Conservation (phyloP, 805 yeast species). For the Kurtzmaniella fragi region DNA sequence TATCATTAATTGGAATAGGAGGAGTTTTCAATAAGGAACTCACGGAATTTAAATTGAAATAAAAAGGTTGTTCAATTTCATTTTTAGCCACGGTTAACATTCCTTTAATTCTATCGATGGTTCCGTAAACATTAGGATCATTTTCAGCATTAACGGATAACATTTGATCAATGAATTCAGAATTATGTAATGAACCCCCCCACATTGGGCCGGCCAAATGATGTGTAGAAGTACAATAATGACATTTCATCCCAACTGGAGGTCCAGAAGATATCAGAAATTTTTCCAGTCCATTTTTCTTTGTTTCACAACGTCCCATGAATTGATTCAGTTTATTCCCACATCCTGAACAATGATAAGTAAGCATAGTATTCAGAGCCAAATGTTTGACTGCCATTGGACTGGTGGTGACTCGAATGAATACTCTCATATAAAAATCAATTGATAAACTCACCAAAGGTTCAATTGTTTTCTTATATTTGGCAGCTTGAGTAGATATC, state of each 20-base stretch:
- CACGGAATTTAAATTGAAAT: conserved; percentile 73
- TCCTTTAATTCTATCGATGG: conserved; percentile 81
- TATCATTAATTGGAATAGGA: conserved; percentile 70
- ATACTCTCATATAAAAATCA: conserved; percentile 87
- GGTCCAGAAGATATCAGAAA: conserved; percentile 62
- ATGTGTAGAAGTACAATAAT: conserved; percentile 61
- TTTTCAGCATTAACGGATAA: conserved; percentile 49
- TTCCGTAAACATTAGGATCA: conserved; percentile 60
- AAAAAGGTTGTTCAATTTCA: conserved; percentile 70
- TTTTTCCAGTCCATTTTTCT: conserved; percentile 40
- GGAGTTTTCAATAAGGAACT: conserved; percentile 75
- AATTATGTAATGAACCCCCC: conserved; percentile 74
- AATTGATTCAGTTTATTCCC: conserved; percentile 66
- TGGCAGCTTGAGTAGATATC: conserved; percentile 81
- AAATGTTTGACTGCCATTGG: conserved; percentile 80
- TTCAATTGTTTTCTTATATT: conserved; percentile 79
- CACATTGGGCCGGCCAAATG: conserved; percentile 97
- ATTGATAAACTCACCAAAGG: conserved; percentile 83
- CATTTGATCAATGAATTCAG: conserved; percentile 59
- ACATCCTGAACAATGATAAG: conserved; percentile 86
- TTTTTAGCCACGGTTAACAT: conserved; percentile 81
- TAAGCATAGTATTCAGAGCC: conserved; percentile 70
- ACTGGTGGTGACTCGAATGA: conserved; percentile 69
- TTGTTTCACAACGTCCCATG: conserved; percentile 53
- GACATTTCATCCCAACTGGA: conserved; percentile 56